These are phyloP conservation scores for Phytophthora rubi DNA, from an alignment of 352 stramenopile genomes.

Conservation along the genomic window DNA sequence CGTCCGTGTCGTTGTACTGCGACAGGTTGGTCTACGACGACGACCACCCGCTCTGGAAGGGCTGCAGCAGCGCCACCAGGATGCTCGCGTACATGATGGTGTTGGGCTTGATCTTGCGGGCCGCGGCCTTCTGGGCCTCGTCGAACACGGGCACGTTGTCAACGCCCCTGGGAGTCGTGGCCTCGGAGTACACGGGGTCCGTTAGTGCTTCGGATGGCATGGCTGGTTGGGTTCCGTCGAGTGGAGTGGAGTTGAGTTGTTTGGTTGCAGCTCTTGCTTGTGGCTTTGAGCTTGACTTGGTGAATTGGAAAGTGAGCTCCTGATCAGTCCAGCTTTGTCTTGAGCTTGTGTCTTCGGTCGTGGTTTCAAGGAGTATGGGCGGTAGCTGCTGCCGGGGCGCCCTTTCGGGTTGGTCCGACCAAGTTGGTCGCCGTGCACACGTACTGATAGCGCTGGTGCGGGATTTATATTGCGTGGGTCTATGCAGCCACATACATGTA, in stretches of 20 bases:
- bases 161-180: slow-evolving; percentile 11
- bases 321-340: too few relatives aligned
- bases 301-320: slow-evolving; percentile 14
- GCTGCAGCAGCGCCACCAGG: slow-evolving; percentile 41
- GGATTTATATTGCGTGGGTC: too few relatives aligned
- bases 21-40: slow-evolving; percentile 52
- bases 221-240: background rate
- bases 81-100: slow-evolving; percentile 50
- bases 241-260: background rate
- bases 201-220: slow-evolving; percentile 25
- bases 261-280: background rate
- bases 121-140: slow-evolving; percentile 24
- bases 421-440: too few relatives aligned
- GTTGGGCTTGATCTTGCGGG: slow-evolving; percentile 35
- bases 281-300: slow-evolving; percentile 17
- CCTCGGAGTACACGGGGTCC: slow-evolving; percentile 27
- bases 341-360: too few relatives aligned
- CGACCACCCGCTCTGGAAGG: slow-evolving; percentile 62
- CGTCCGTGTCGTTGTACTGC: too few relatives aligned
- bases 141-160: slow-evolving; percentile 26
- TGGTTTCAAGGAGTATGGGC: too few relatives aligned
- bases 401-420: too few relatives aligned
- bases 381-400: too few relatives aligned
- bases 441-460: too few relatives aligned
- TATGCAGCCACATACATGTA: too few relatives aligned